Evolutionary conservation across 1,284 basidiomycete species (phyloP).

Genomic region (Malassezia nana): DNA sequence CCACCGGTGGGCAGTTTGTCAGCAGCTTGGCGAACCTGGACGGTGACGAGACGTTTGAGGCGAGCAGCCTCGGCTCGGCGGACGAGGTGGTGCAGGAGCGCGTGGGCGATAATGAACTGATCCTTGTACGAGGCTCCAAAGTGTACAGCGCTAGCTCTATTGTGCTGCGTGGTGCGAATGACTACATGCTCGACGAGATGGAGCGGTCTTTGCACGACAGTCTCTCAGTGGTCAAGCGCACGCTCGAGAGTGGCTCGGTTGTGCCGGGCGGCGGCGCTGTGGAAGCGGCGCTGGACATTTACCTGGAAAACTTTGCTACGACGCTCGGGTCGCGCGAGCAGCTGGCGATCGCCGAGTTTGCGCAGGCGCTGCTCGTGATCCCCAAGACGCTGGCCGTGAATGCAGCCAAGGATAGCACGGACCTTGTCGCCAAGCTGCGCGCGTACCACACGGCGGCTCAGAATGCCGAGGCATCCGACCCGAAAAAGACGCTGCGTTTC

Average conservation of each 20-base stretch:
- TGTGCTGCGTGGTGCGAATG: conserved; percentile 90
- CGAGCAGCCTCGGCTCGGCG: conserved; percentile 74
- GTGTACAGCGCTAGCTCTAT: conserved; percentile 87
- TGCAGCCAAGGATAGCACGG: conserved; percentile 95
- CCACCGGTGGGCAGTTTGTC: conserved; percentile 86
- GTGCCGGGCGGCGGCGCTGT: conserved; percentile 97
- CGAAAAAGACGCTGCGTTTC: conserved; percentile 85
- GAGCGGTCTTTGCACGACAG: conserved; percentile 92
- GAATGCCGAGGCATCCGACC: conserved; percentile 70
- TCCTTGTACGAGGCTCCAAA: conserved; percentile 94
- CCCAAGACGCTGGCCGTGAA: conserved; percentile 92
- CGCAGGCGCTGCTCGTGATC: conserved; percentile 80
- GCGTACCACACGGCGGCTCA: conserved; percentile 94
- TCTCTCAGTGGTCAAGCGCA: conserved; percentile 88
- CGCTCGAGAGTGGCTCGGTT: conserved; percentile 86
- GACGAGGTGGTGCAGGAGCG: conserved; percentile 96
- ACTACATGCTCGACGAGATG: conserved; percentile 99
- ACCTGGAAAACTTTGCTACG: conserved; percentile 97
- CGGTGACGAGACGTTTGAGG: conserved; percentile 94
- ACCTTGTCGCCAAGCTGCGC: conserved; percentile 89
- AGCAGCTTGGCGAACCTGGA: conserved; percentile 91
- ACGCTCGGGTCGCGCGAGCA: conserved; percentile 90
- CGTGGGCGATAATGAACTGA: conserved; percentile 96
- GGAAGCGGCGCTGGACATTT: conserved; percentile 91
- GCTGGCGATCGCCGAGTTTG: conserved; percentile 96